Evolutionary conservation across 2,329 filamentous ascomycete genomes (phyloP).

Genomic region (Pezicula carpinea): DNA sequence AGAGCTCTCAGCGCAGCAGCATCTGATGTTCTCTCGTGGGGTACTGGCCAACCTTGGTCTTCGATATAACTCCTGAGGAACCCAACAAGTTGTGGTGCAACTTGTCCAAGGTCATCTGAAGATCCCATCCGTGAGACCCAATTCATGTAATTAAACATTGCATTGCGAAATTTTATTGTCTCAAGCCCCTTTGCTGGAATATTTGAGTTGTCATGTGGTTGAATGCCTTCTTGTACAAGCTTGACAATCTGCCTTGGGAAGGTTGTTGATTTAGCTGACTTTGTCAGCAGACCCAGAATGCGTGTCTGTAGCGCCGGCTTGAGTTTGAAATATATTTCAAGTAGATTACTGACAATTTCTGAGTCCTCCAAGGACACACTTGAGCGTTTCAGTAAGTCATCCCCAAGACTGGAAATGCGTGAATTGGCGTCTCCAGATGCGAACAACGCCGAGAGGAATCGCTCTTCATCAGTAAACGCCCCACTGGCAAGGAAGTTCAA

Average conservation of each 20-base stretch:
- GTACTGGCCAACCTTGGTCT: constrained; percentile 76
- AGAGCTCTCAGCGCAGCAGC: constrained; percentile 67
- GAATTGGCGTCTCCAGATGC: constrained; percentile 80
- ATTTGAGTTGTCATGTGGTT: constrained; percentile 34
- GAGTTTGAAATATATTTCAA: constrained; percentile 67
- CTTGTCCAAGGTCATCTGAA: constrained; percentile 51
- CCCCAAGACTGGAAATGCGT: constrained; percentile 75
- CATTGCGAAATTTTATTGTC: constrained; percentile 71
- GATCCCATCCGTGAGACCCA: constrained; percentile 78
- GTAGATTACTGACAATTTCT: constrained; percentile 59
- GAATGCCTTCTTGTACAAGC: constrained; percentile 64
- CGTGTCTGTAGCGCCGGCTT: constrained; percentile 72
- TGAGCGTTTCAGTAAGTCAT: constrained; percentile 81
- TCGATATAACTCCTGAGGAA: constrained; percentile 71
- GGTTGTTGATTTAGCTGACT: constrained; percentile 68
- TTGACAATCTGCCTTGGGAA: constrained; percentile 64
- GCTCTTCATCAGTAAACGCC: constrained; percentile 77
- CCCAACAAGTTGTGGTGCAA: constrained; percentile 64
- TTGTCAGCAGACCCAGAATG: constrained; percentile 70
- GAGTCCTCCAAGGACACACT: constrained; percentile 69
- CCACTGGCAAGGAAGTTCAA: constrained; percentile 75
- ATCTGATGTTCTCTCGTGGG: constrained; percentile 52
- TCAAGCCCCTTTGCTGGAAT: constrained; percentile 42
- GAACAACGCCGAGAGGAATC: constrained; percentile 78
- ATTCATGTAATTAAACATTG: constrained; percentile 80